Percentiles rank a stretch among this genome's conserved stretches.
These are phyloP conservation scores for Crucihimalaya himalaica DNA, from an alignment of 345 rosid genomes.

Conservation along the genomic window DNA sequence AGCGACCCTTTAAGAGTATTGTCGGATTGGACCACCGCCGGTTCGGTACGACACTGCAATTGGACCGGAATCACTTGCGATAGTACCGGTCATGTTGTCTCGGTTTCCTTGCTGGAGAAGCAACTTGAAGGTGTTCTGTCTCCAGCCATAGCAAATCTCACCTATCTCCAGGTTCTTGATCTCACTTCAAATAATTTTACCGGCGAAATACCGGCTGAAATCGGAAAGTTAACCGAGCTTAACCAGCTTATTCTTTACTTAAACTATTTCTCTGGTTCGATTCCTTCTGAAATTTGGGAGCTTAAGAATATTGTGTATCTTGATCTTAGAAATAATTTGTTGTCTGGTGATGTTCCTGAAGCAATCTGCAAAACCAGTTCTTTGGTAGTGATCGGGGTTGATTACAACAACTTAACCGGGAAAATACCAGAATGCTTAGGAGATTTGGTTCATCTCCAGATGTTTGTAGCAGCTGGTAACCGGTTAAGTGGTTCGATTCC, in stretches of 20 bases:
- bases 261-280: constrained; percentile 64
- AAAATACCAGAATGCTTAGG: constrained; percentile 58
- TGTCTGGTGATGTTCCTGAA: constrained; percentile 64
- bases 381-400: constrained; percentile 48
- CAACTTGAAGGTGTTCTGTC: constrained; percentile 72
- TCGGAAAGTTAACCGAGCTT: constrained; percentile 61
- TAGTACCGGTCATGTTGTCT: constrained; percentile 46
- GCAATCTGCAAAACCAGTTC: constrained; percentile 59
- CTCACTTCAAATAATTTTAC: constrained; percentile 60
- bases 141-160: constrained; percentile 65
- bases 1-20: constrained; percentile 62
- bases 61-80: constrained; percentile 83
- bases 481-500: constrained; percentile 65
- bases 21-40: constrained; percentile 55
- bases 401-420: constrained; percentile 66
- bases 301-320: constrained; percentile 53
- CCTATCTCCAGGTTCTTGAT: constrained; percentile 92
- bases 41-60: constrained; percentile 61
- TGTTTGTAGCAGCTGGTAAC: constrained; percentile 48
- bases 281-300: constrained; percentile 62
- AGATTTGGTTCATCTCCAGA: constrained; percentile 59
- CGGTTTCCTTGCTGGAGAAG: constrained; percentile 55
- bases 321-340: constrained; percentile 60
- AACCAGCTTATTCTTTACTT: constrained; percentile 47
- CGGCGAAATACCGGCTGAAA: constrained; percentile 60